These are phyloP conservation scores for Cymbopogon flexuosus DNA, from an alignment of 202 grass and related monocot genomes.

Conservation along the genomic window DNA sequence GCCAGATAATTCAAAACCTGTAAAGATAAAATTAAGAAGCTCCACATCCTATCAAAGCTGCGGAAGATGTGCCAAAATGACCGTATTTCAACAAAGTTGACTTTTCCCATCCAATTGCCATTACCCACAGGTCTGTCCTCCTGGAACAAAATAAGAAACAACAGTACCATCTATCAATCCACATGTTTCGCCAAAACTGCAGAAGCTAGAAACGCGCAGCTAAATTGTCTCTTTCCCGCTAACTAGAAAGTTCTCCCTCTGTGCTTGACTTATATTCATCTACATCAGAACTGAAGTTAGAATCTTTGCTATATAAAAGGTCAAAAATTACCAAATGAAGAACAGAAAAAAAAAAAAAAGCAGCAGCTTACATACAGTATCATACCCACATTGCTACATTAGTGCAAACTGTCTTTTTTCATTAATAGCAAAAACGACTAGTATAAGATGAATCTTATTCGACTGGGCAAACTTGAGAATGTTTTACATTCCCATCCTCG, in stretches of 20 bases:
- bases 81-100: constrained; percentile 86
- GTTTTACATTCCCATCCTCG: not conserved
- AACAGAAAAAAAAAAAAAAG: not conserved
- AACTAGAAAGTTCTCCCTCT: not conserved
- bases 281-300: not conserved
- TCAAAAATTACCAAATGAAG: not conserved
- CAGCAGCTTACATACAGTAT: not conserved
- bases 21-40: constrained; percentile 81
- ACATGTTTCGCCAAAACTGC: no score
- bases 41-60: constrained; percentile 96
- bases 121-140: constrained; percentile 39
- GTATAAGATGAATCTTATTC: not conserved
- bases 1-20: constrained; percentile 48
- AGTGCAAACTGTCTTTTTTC: no score
- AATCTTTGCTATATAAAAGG: not conserved
- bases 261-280: constrained; percentile 4
- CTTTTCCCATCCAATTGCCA: constrained; percentile 79
- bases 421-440: not conserved
- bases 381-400: no score
- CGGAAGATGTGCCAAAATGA: constrained; percentile 95
- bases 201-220: not conserved
- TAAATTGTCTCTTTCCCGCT: not conserved
- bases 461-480: not conserved
- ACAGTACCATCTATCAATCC: constrained; percentile 14
- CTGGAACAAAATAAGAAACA: constrained; percentile 42